A percentile compares a stretch with the other conserved stretches of the same genome.
Evolutionary conservation across 1,284 basidiomycete genomes (phyloP).

Genomic region (Apiotrichum laibachii): DNA sequence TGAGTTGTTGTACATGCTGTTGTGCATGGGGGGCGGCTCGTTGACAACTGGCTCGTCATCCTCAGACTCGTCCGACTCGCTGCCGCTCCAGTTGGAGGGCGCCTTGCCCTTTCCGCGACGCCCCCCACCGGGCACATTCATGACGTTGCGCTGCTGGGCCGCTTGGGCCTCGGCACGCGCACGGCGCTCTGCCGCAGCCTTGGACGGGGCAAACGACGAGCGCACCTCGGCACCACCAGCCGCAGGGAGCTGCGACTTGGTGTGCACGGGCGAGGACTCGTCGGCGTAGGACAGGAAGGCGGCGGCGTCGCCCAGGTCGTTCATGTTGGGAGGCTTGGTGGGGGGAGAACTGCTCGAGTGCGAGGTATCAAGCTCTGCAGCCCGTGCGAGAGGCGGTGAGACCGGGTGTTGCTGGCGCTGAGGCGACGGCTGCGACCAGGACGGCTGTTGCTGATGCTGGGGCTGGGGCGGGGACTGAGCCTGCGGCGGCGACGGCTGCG

Average conservation of each 20-base stretch:
- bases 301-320: constrained; percentile 37
- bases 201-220: constrained; percentile 80
- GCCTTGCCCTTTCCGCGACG: constrained; percentile 20
- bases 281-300: constrained; percentile 45
- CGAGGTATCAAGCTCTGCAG: too few relatives aligned
- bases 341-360: too few relatives aligned
- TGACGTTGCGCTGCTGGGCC: constrained; percentile 63
- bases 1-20: constrained; percentile 1
- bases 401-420: neutral
- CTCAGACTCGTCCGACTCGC: constrained; percentile 46
- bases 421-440: neutral
- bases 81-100: constrained; percentile 8
- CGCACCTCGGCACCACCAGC: constrained; percentile 51
- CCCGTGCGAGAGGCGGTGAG: too few relatives aligned
- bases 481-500: neutral
- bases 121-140: constrained; percentile 48
- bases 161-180: constrained; percentile 66
- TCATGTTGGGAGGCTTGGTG: neutral
- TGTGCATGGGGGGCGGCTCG: constrained; percentile 26
- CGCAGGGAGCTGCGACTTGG: neutral
- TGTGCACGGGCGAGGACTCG: constrained; percentile 16
- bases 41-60: constrained; percentile 68
- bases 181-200: constrained; percentile 73
- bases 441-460: neutral
- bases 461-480: neutral